phyloP scores from a whole-genome alignment of 306 rosid species.

The Cicer cuneatum region DNA sequence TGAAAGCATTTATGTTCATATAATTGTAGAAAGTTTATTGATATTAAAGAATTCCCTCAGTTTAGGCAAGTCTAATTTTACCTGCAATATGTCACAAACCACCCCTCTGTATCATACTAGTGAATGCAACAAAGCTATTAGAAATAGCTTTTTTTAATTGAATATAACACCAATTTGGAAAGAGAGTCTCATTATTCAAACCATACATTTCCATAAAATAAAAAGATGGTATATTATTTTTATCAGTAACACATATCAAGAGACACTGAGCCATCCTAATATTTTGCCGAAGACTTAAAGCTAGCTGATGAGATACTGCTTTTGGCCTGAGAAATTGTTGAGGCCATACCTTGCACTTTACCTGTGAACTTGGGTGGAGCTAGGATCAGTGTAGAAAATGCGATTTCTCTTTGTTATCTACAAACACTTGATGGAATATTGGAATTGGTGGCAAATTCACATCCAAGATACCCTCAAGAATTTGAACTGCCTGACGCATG shows the following conservation, averaged over 20 bases:
- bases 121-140: neutral
- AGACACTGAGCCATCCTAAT: constrained; percentile 9
- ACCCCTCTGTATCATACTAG: no score
- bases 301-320: constrained; percentile 38
- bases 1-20: no score
- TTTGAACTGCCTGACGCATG: constrained; percentile 59
- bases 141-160: constrained; percentile 3
- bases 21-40: no score
- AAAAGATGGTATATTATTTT: neutral
- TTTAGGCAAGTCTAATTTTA: no score
- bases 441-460: constrained; percentile 51
- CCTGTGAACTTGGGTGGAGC: constrained; percentile 49
- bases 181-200: constrained; percentile 25
- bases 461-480: constrained; percentile 54
- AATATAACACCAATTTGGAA: constrained; percentile 10
- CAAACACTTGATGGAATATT: constrained; percentile 44
- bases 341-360: no score
- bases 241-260: constrained; percentile 4
- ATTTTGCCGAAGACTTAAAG: constrained; percentile 31
- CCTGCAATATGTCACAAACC: no score
- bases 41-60: no score
- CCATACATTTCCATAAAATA: constrained; percentile 2
- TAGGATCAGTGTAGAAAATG: constrained; percentile 52
- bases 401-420: constrained; percentile 35
- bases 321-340: constrained; percentile 38